Base-by-base conservation (phyloP, 2,329 filamentous ascomycete species). In the Metarhizium brunneum region DNA sequence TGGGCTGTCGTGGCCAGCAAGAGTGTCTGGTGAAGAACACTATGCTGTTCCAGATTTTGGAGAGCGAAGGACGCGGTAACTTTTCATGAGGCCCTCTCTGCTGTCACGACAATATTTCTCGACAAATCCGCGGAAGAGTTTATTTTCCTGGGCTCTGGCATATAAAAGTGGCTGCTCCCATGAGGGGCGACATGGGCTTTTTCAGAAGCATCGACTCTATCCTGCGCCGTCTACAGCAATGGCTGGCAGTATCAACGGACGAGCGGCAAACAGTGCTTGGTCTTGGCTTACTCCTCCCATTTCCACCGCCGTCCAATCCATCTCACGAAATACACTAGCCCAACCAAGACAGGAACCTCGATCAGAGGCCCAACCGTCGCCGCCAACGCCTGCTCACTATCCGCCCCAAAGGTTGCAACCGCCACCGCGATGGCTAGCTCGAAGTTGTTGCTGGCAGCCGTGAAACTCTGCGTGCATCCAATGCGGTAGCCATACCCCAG, bases 381-480 rank as follows among this genome's bases (percentile, higher is more conserved):
- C 1, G 91, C 90, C 48, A 95, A 73, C 0, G 90, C 90, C 70
- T 95, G 85, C 52, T 91, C 84, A 63, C 88, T 92, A 45, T 87
- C 74, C 0, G 86, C 79, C 0, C 90, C 91, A 70, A 87, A 95
- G 0, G 86, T 86, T 0, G 90, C 87, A 3, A 95, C 85, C 0
- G 88, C 88, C 0, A 96, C 90, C 0, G 90, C 90, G 70, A 96
- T 95, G 0, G 91, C 90, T 29, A 96, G 74, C 73, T 96, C 91
- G 64, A 96, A 96, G 67, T 96, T 95, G 66, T 96, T 96, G 68
- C 90, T 95, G 1, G 89, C 88, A 0, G 90, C 92, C 0, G 89
- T 95, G 64, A 95, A 94, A 65, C 88, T 91, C 71, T 95, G 90
- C 2, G 90, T 92, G 11, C 80, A 78, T 1, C 81, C 79, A 1